phyloP scores from a whole-genome alignment of 2,329 filamentous ascomycete genomes.

The Dendrostoma leiphaemia region DNA sequence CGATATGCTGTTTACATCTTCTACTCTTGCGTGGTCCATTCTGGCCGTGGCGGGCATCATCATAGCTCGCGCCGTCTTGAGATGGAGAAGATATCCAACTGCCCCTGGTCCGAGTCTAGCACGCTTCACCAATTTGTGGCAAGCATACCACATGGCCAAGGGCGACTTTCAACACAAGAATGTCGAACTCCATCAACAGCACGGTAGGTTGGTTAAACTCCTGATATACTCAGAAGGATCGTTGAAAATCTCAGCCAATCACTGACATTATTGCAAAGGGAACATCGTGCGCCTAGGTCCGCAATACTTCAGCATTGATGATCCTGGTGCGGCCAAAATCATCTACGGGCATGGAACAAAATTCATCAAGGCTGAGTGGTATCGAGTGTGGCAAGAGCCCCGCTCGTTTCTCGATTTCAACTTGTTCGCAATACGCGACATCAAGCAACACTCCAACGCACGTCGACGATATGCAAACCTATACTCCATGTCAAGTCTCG shows the following conservation, averaged over 20 bases:
- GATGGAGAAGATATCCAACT: background rate
- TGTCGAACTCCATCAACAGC: conserved; percentile 5
- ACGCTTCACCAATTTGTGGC: conserved; percentile 4
- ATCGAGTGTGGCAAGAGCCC: background rate
- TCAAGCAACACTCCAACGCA: conserved; percentile 33
- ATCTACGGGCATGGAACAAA: conserved; percentile 13
- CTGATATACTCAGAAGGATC: background rate
- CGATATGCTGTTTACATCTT: too few relatives aligned
- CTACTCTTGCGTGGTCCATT: too few relatives aligned
- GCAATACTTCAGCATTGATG: conserved; percentile 8
- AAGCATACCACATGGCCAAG: background rate
- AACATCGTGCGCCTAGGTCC: conserved; percentile 14
- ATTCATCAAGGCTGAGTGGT: conserved; percentile 7
- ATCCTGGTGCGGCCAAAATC: conserved; percentile 3
- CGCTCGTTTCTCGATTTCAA: background rate
- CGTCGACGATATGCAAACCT: conserved; percentile 40
- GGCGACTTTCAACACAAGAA: conserved; percentile 4
- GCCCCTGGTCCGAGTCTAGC: conserved; percentile 10
- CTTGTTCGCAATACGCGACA: conserved; percentile 32
- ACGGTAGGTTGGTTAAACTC: background rate
- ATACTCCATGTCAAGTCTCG: conserved; percentile 46
- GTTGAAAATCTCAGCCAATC: too few relatives aligned
- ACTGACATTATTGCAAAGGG: too few relatives aligned
- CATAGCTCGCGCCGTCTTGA: too few relatives aligned
- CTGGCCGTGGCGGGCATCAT: too few relatives aligned